These are phyloP conservation scores for Myxozyma geophila DNA, from an alignment of 805 yeast species.

Conservation along the genomic window DNA sequence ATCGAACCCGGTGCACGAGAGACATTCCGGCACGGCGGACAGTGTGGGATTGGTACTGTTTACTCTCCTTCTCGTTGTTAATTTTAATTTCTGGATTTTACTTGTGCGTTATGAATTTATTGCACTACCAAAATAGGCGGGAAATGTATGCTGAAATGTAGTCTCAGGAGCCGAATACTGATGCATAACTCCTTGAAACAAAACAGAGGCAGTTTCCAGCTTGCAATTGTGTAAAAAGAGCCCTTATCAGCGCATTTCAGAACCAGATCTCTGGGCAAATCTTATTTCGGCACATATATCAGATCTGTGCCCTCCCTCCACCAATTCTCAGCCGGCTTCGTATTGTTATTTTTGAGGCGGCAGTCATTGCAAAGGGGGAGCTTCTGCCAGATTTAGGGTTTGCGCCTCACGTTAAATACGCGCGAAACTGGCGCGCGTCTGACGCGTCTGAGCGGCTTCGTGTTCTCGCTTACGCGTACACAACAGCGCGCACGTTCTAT, in stretches of 20 bases:
- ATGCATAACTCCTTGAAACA: not conserved
- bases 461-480: not conserved
- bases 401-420: constrained; percentile 10
- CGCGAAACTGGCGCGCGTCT: constrained; percentile 11
- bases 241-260: not conserved
- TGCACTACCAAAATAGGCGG: too few relatives aligned
- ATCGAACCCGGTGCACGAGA: not conserved
- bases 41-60: not conserved
- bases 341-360: not conserved
- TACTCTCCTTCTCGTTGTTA: too few relatives aligned
- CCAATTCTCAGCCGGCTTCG: not conserved
- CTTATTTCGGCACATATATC: too few relatives aligned
- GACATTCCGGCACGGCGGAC: not conserved
- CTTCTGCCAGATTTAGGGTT: not conserved
- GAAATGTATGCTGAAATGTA: not conserved
- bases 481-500: too few relatives aligned
- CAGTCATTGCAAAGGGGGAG: not conserved
- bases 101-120: too few relatives aligned
- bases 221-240: too few relatives aligned
- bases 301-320: too few relatives aligned
- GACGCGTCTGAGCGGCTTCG: constrained; percentile 13
- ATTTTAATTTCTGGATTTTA: too few relatives aligned
- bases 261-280: too few relatives aligned
- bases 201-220: not conserved
- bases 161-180: not conserved